phyloP scores from a whole-genome alignment of 352 stramenopile species.

The Aphanomyces astaci region DNA sequence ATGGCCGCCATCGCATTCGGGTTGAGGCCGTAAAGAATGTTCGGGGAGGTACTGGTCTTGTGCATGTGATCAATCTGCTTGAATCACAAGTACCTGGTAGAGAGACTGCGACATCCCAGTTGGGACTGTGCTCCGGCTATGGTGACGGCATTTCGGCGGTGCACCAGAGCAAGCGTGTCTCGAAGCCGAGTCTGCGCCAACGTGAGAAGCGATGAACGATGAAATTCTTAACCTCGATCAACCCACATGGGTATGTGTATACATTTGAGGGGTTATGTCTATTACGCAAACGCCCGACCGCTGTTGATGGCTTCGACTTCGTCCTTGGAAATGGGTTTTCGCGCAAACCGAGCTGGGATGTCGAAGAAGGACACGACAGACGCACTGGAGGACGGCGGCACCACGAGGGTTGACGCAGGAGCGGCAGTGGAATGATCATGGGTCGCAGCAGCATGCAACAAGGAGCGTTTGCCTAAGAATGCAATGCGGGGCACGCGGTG shows the following conservation, averaged over 20 bases:
- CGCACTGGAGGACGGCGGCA: constrained; percentile 46
- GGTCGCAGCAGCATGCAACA: constrained; percentile 35
- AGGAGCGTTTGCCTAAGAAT: constrained; percentile 63
- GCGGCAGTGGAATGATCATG: constrained; percentile 29
- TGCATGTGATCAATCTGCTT: too few species aligned
- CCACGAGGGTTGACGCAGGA: constrained; percentile 23
- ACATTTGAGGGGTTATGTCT: background rate
- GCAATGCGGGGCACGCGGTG: constrained; percentile 54
- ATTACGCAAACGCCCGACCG: constrained; percentile 20
- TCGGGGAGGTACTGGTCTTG: too few species aligned
- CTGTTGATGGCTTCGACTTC: constrained; percentile 79
- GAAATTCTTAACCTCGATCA: too few species aligned
- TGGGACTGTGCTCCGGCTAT: too few species aligned
- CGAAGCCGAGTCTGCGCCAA: too few species aligned
- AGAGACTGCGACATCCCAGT: too few species aligned
- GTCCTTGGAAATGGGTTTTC: constrained; percentile 48
- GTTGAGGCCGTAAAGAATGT: too few species aligned
- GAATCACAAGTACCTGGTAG: too few species aligned
- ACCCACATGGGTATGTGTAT: background rate
- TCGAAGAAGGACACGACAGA: constrained; percentile 57
- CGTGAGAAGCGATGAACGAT: too few species aligned
- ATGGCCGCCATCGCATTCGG: too few species aligned
- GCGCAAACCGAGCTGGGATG: constrained; percentile 33
- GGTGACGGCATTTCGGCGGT: too few species aligned
- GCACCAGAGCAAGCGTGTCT: too few species aligned